phyloP scores from a whole-genome alignment of 164 flowering plant genomes.

The Euptelea pleiosperma region DNA sequence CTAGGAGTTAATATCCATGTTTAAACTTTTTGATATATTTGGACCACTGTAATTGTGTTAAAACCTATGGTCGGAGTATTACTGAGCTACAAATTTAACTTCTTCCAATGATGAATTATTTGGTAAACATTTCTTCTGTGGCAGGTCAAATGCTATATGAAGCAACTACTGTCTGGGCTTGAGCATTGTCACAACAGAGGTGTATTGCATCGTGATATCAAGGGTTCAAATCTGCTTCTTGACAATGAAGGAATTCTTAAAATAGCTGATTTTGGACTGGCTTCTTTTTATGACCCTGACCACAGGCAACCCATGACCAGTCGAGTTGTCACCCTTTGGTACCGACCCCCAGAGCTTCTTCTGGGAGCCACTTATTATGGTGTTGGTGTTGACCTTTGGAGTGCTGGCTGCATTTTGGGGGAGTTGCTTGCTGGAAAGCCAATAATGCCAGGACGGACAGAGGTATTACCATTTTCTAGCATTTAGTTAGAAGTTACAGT shows the following conservation, averaged over 20 bases:
- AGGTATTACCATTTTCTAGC: conserved; percentile 43
- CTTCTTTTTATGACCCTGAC: conserved; percentile 67
- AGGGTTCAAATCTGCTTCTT: conserved; percentile 86
- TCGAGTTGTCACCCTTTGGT: conserved; percentile 95
- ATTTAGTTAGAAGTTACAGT: background rate
- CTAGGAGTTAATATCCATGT: too few relatives aligned
- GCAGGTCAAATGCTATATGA: conserved; percentile 88
- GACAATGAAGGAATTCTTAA: conserved; percentile 78
- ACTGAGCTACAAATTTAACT: background rate
- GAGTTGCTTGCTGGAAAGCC: conserved; percentile 91
- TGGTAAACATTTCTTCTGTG: conserved; percentile 8
- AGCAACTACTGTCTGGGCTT: conserved; percentile 78
- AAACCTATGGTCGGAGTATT: too few relatives aligned
- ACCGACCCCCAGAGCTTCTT: conserved; percentile 94
- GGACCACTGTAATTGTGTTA: too few relatives aligned
- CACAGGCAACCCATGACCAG: conserved; percentile 77
- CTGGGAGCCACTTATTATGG: conserved; percentile 85
- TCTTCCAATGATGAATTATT: background rate
- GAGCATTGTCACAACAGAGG: conserved; percentile 87
- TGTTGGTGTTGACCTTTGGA: conserved; percentile 93
- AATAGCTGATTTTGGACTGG: conserved; percentile 94
- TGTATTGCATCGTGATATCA: conserved; percentile 89
- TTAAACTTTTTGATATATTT: too few relatives aligned
- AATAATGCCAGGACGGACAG: conserved; percentile 90
- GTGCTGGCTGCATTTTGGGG: conserved; percentile 95